Percentiles rank a stretch among this genome's conserved stretches.
These are phyloP conservation scores for Cladophialophora psammophila DNA, from an alignment of 2,329 filamentous ascomycete genomes.

Conservation along the genomic window DNA sequence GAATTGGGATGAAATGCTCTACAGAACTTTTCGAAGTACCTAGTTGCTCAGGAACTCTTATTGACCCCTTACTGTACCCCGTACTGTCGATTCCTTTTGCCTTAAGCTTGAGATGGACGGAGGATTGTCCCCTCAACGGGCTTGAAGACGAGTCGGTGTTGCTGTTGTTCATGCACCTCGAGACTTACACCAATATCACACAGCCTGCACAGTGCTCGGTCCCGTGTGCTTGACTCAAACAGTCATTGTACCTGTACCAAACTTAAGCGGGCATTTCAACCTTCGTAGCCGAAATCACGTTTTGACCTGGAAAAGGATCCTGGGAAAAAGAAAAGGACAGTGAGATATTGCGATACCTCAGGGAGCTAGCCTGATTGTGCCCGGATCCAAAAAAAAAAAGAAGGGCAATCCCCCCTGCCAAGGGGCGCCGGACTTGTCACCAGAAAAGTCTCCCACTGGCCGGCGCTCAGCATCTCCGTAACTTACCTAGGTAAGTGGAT, in stretches of 20 bases:
- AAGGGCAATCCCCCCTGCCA: constrained; percentile 29
- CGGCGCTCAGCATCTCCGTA: not conserved
- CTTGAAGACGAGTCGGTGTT: not conserved
- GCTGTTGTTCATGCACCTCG: not conserved
- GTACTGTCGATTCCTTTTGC: not conserved
- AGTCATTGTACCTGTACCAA: not conserved
- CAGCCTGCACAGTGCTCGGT: too few species aligned
- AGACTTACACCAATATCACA: not conserved
- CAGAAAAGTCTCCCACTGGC: constrained; percentile 23
- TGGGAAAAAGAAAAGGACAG: not conserved
- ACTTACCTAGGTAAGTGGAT: not conserved
- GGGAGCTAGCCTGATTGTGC: not conserved
- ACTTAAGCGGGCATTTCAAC: not conserved
- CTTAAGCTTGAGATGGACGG: not conserved
- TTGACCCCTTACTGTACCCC: not conserved
- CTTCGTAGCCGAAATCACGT: not conserved
- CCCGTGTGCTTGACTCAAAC: not conserved
- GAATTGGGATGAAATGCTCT: not conserved
- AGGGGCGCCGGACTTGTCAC: not conserved
- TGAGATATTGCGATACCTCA: not conserved
- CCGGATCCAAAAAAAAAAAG: not conserved
- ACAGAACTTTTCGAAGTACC: not conserved
- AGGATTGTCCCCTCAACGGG: not conserved
- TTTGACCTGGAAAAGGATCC: not conserved
- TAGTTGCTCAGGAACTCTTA: too few species aligned